Evolutionary conservation across 768 basidiomycete genomes (phyloP), one percentile per base, ranked within the genome.

Genomic region (Guyanaporus albipodus): DNA sequence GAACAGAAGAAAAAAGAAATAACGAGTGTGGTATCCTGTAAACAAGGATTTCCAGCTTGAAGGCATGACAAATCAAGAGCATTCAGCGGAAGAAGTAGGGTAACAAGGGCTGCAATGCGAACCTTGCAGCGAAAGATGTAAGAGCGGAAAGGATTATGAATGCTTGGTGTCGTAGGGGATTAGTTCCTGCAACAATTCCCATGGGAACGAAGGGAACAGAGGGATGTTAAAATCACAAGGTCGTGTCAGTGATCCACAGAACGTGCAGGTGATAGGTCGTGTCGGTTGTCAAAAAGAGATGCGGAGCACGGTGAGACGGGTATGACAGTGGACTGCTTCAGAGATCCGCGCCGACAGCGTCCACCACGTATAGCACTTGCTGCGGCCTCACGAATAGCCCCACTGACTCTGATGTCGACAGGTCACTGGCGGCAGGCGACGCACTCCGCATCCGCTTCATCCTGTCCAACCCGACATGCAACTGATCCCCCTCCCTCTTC

Each of bases 351-450:
- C 82, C 87, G 33, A 87, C 81, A 28, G 90, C 90, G 61, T 90
- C 87, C 27, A 91, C 81, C 23, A 92, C 89, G 61, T 91, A 91
- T 43, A 92, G 70, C 45, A 91, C 87, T 62, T 91, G 88, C 66
- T 88, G 85, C 5, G 89, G 89, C 44, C 89, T 70, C 38, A 92
- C 88, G 58, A 92, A 92, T 37, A 92, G 60, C 1, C 89, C 90
- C 54, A 79, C 62, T 0, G 82, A 78, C 67, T 91, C 82, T 63
- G 80, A 59, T 56, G 67, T 64, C 68, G 85, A 66, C 67, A 80
- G 56, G 42, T 79, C 78, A 60, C 78, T 79, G 28, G 73, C 67
- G 0, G 79, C 80, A 6, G 89, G 89, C 37, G 84, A 87, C 9
- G 74, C 79, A 55, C 88, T 80, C 46, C 79, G 63, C 58, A 80